Conservation (phyloP, 192 early-diverging fungal genomes). For the Umbelopsis ramanniana region DNA sequence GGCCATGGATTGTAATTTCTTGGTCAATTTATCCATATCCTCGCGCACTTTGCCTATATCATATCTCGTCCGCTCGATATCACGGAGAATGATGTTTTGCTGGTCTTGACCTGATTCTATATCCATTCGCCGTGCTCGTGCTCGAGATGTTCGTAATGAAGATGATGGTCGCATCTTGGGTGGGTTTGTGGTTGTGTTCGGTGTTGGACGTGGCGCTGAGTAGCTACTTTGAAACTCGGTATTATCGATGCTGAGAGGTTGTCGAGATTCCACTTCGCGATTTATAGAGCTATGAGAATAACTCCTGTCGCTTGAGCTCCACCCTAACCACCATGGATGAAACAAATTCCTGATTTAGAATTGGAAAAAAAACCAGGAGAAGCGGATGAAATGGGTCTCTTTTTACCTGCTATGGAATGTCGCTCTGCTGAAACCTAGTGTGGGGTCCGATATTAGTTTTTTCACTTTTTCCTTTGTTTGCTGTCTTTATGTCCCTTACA, state of each 20-base stretch:
- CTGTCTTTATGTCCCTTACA: slow-evolving; percentile 3
- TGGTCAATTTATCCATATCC: slow-evolving; percentile 33
- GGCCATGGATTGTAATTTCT: slow-evolving; percentile 34
- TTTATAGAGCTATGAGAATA: background rate
- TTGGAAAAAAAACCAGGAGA: background rate
- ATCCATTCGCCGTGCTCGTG: background rate
- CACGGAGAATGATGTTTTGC: slow-evolving; percentile 22
- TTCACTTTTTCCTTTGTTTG: no score
- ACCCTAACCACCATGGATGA: background rate
- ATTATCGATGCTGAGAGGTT: background rate
- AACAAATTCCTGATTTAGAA: background rate
- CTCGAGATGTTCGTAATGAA: slow-evolving; percentile 11
- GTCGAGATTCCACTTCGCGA: background rate
- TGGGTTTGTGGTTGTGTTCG: background rate
- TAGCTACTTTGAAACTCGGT: slow-evolving; percentile 4
- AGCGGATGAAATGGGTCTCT: background rate
- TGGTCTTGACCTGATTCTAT: background rate
- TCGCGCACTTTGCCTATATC: slow-evolving; percentile 24
- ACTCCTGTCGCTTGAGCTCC: slow-evolving; percentile 2
- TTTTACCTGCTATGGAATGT: background rate
- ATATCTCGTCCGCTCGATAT: slow-evolving; percentile 33
- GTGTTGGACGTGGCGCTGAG: slow-evolving; percentile 15
- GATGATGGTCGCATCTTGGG: background rate
- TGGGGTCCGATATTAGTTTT: background rate
- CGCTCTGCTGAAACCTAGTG: slow-evolving; percentile 7